Base-by-base conservation (phyloP, 371 early-diverging fungal species). In the Mucor plumbeus region DNA sequence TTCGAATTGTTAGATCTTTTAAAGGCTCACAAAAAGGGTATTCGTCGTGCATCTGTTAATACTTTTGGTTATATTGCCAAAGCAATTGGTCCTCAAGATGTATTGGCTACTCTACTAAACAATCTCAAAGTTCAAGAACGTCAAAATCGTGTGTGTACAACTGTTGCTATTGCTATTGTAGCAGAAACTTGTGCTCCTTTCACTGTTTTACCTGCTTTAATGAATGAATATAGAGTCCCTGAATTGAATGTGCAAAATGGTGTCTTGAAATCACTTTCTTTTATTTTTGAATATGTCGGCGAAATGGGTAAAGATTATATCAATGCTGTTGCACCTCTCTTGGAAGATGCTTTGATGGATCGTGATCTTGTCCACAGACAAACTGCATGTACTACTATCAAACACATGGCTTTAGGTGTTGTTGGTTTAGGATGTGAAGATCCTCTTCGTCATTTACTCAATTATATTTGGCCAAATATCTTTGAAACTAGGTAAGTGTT, bases 61-160 rank as follows among this genome's bases (percentile, higher is more conserved):
- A 99, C 98, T 0, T 96, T 99, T 79, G 99, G 98, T 64, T 97
- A 96, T 75, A 98, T 99, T 76, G 97, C 99, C 72, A 94, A 95
- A 75, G 98, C 98, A n/a, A 97, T 99, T 75, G 99, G 99, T 19
- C 99, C 99, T 5, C 99, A 99, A 78, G 99, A 99, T 81, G 99
- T 99, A 0, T 77, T 99, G 56, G 95, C 97, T 39, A 99, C 98
- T 6, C 79, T 98, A 65, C 87, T 98, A 15, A 98, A 97, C 84
- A 98, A 98, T 79, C 84, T 99, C 59, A 97, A 97, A 76, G 99
- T 98, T 9, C 98, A 97, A 80, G 98, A 99, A 70, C 96, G 98
- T 75, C 98, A 98, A 81, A 96, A 93, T 75, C 95, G 99, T 84
- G 96, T 97, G 54, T 98, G 99, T 83, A 97, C 99, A 0, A 97